Percentiles rank a stretch among this genome's conserved stretches.
Conservation (phyloP, 495 filamentous ascomycete genomes). For the Evernia prunastri region DNA sequence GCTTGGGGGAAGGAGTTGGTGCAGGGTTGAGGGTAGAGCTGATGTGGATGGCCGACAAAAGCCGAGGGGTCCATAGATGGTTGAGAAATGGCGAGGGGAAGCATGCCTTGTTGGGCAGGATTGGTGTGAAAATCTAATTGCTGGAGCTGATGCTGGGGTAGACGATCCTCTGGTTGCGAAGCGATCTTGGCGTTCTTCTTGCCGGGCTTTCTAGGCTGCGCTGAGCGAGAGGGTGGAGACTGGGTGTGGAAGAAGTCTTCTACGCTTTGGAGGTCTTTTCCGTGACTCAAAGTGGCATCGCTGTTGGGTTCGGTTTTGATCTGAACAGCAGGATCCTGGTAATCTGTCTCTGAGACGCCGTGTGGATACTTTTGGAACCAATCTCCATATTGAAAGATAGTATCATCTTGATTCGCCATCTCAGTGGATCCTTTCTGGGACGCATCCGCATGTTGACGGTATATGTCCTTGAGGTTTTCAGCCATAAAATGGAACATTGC, state of each 20-base stretch:
- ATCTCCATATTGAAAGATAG: constrained; percentile 92
- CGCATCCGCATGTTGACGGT: constrained; percentile 77
- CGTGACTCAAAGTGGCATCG: constrained; percentile 76
- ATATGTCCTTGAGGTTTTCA: constrained; percentile 86
- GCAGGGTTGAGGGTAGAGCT: constrained; percentile 17
- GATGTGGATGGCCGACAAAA: constrained; percentile 32
- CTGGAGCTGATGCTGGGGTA: constrained; percentile 26
- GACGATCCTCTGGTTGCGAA: constrained; percentile 23
- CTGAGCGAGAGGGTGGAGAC: constrained; percentile 55
- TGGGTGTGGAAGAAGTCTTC: constrained; percentile 91
- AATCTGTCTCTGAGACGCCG: constrained; percentile 76
- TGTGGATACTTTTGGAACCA: constrained; percentile 97
- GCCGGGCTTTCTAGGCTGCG: constrained; percentile 35
- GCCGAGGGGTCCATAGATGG: constrained; percentile 32
- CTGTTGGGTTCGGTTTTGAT: constrained; percentile 65
- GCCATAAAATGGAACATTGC: constrained; percentile 96
- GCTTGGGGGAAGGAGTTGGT: constrained; percentile 21
- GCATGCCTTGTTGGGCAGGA: constrained; percentile 28
- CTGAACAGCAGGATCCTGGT: constrained; percentile 66
- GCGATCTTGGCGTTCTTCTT: constrained; percentile 32
- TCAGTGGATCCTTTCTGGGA: constrained; percentile 37
- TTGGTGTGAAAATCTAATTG: constrained; percentile 13
- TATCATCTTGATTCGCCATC: constrained; percentile 48
- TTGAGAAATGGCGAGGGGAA: constrained; percentile 36
- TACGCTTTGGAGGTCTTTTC: constrained; percentile 82